Evolutionary conservation across 2,329 filamentous ascomycete species (phyloP), one percentile per base, ranked within the genome.

Genomic region (Acephala macrosclerotiorum): DNA sequence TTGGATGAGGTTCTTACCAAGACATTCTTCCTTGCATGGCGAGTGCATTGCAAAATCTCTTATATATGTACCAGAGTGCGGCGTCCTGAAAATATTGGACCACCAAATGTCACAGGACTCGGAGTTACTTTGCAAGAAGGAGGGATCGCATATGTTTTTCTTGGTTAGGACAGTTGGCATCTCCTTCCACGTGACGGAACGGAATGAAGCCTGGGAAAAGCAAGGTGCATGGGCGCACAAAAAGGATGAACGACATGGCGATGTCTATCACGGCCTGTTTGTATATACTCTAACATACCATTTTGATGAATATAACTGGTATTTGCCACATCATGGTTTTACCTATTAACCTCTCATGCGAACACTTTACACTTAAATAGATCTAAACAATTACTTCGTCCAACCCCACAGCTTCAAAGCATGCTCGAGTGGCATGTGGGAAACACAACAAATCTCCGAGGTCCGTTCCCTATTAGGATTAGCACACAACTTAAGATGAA

Each of bases 51-150:
- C 42, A 45, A 45, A 45, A 45, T 14, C 20, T 49, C n/a, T 7
- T 49, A 49, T 49, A 49, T 49, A 49, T 49, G 25, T 49, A 49
- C 7, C 45, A n/a, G 45, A 25, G 45, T 49, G 25, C 11, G 45
- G 45, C n/a, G 45, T 49, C 25, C 45, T 22, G 4, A 4, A 33
- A 33, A 33, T 9, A 33, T n/a, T n/a, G n/a, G n/a, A n/a, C n/a
- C n/a, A n/a, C n/a, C n/a, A n/a, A n/a, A n/a, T 38, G 36, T 38
- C 36, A 38, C 36, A 14, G 36, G n/a, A n/a, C n/a, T n/a, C n/a
- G n/a, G n/a, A n/a, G n/a, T n/a, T n/a, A n/a, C n/a, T n/a, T n/a
- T n/a, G n/a, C n/a, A n/a, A 40, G 36, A 11, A 3, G 9, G 36
- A 40, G 36, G 12, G 36, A 42, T 18, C 6, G 40, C 2, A 42